Evolutionary conservation across 1,284 basidiomycete species (phyloP).

Genomic region (Athelia psychrophila): DNA sequence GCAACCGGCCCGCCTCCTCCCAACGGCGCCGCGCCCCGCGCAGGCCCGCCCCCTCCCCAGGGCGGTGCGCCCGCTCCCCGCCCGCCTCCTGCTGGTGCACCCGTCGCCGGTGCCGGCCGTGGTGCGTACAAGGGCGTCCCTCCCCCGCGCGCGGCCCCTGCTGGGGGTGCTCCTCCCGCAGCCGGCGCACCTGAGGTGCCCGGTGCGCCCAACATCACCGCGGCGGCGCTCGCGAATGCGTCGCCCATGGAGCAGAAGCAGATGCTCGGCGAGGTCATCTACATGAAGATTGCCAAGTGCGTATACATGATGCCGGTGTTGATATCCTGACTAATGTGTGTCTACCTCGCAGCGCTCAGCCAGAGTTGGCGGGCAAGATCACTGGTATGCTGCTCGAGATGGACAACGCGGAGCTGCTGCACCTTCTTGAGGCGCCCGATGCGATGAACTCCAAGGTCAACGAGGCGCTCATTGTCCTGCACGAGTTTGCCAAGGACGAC

Average conservation of each 20-base stretch:
- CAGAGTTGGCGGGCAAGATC: conserved; percentile 94
- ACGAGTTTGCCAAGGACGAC: conserved; percentile 71
- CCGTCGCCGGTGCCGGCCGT: conserved; percentile 32
- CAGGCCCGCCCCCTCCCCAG: conserved; percentile 44
- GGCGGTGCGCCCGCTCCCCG: conserved; percentile 43
- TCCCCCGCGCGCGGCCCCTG: conserved; percentile 34
- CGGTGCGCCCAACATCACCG: conserved; percentile 46
- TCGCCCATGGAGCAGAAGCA: conserved; percentile 93
- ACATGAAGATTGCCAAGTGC: conserved; percentile 82
- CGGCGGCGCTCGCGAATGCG: conserved; percentile 66
- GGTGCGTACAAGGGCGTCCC: conserved; percentile 37
- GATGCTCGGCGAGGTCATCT: conserved; percentile 92
- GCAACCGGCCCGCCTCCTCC: conserved; percentile 49
- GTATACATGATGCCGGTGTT: conserved; percentile 28
- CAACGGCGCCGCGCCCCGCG: conserved; percentile 48
- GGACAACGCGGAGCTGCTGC: conserved; percentile 89
- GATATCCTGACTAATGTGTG: conserved; percentile 8
- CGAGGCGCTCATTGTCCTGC: conserved; percentile 81
- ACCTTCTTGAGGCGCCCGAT: conserved; percentile 79
- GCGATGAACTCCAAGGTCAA: conserved; percentile 85
- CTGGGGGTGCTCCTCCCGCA: conserved; percentile 31
- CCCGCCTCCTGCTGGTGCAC: conserved; percentile 38
- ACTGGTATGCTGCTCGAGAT: conserved; percentile 98
- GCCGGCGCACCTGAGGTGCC: conserved; percentile 33
- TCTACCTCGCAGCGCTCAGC: conserved; percentile 50